Conservation (phyloP, 1,139 yeast species). For the Pichia sp. region DNA sequence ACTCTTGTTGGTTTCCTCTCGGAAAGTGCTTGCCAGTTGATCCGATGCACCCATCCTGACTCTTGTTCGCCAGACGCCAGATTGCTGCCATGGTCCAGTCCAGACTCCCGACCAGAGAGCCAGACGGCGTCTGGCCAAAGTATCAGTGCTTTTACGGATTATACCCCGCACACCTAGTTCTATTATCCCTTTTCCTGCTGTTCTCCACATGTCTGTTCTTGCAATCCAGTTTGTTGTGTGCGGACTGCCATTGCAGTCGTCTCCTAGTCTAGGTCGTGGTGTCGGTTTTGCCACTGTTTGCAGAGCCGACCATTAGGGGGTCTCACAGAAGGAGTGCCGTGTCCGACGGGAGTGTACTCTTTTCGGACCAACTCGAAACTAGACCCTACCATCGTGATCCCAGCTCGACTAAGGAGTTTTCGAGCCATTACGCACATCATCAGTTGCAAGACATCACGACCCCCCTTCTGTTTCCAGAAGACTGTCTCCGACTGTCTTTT, state of each 20-base stretch:
- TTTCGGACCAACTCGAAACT: neutral
- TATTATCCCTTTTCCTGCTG: neutral
- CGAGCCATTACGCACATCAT: neutral
- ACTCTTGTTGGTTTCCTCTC: neutral
- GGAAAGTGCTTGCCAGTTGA: neutral
- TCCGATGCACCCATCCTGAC: constrained; percentile 20
- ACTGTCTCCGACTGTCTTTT: constrained; percentile 3
- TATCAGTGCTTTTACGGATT: constrained; percentile 8
- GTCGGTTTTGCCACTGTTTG: neutral
- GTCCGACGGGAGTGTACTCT: neutral
- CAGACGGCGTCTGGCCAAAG: constrained; percentile 7
- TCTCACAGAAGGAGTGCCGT: constrained; percentile 10
- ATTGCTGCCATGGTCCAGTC: neutral
- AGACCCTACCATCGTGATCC: constrained; percentile 15
- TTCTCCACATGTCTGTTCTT: neutral
- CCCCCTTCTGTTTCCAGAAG: neutral
- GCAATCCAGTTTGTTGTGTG: neutral
- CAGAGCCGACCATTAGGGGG: constrained; percentile 2
- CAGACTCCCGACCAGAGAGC: neutral
- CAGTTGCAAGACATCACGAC: neutral
- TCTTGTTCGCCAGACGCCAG: constrained; percentile 8
- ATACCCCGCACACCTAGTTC: constrained; percentile 9
- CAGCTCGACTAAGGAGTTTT: constrained; percentile 12
- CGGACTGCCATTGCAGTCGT: neutral
- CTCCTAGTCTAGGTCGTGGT: constrained; percentile 14